Percentiles rank a stretch among this genome's conserved stretches.
phyloP scores from a whole-genome alignment of 257 asterid genomes.

The Solanum tarijense region DNA sequence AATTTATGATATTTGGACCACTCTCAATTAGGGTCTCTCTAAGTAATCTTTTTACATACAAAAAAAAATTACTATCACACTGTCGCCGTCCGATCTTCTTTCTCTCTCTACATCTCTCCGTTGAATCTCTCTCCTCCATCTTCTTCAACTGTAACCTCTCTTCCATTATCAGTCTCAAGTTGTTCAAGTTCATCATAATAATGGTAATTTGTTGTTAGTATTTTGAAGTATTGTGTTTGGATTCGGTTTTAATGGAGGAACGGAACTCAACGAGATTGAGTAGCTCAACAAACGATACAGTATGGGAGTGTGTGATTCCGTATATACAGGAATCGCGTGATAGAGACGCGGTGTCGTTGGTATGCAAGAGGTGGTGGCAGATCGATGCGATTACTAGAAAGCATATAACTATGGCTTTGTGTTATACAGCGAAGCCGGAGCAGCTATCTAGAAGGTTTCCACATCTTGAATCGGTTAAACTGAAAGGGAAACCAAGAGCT shows the following conservation, averaged over 20 bases:
- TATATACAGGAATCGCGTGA: conserved; percentile 61
- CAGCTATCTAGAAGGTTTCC: conserved; percentile 52
- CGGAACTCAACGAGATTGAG: background rate
- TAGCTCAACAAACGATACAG: conserved; percentile 25
- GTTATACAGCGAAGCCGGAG: conserved; percentile 57
- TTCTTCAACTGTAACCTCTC: background rate
- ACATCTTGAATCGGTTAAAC: conserved; percentile 60
- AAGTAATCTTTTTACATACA: background rate
- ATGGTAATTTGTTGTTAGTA: background rate
- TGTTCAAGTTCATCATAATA: background rate
- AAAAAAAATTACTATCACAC: background rate
- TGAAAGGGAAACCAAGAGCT: conserved; percentile 87
- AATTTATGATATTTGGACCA: background rate
- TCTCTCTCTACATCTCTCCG: background rate
- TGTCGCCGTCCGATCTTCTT: conserved; percentile 4
- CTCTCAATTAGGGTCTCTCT: background rate
- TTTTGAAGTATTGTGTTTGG: background rate
- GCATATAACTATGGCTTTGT: conserved; percentile 75
- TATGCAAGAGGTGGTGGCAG: conserved; percentile 44
- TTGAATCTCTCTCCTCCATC: background rate
- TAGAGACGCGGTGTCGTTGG: conserved; percentile 51
- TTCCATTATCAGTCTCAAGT: background rate
- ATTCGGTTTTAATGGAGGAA: background rate
- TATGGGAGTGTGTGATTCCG: conserved; percentile 64
- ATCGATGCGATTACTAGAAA: conserved; percentile 66